Conservation (phyloP, 352 stramenopile genomes). For the Phytopythium mirpurense region DNA sequence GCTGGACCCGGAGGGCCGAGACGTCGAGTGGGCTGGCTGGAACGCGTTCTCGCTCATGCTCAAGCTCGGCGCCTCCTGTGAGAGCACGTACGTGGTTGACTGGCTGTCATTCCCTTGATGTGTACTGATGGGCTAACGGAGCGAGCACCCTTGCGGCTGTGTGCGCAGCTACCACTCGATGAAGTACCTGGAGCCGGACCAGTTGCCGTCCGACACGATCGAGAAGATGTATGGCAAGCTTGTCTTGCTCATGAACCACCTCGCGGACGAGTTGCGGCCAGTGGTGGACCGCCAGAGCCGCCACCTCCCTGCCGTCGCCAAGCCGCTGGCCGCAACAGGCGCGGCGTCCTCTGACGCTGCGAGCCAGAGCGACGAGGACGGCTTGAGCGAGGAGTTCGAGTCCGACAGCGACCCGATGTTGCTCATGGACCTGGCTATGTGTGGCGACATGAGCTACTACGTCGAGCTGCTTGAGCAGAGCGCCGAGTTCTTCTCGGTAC, state of each 20-base stretch:
- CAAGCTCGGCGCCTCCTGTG: slow-evolving; percentile 52
- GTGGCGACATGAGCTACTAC: slow-evolving; percentile 71
- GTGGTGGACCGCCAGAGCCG: slow-evolving; percentile 26
- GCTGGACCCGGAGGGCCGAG: slow-evolving; percentile 35
- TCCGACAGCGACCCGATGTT: slow-evolving; percentile 16
- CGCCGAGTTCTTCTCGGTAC: slow-evolving; percentile 72
- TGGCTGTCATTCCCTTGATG: too few relatives aligned
- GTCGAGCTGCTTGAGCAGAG: slow-evolving; percentile 65
- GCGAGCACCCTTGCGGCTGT: not conserved
- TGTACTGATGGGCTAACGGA: not conserved
- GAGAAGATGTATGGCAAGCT: slow-evolving; percentile 60
- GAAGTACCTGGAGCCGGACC: slow-evolving; percentile 55
- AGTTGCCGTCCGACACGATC: slow-evolving; percentile 50
- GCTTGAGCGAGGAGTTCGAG: slow-evolving; percentile 12
- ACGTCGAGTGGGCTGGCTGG: slow-evolving; percentile 39
- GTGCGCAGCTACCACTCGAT: slow-evolving; percentile 53
- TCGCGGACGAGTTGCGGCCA: slow-evolving; percentile 49
- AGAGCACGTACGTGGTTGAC: slow-evolving; percentile 41
- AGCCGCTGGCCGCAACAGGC: slow-evolving; percentile 13
- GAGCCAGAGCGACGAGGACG: slow-evolving; percentile 7
- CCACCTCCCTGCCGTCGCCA: slow-evolving; percentile 20
- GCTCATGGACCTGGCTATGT: slow-evolving; percentile 32
- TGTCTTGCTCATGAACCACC: slow-evolving; percentile 50
- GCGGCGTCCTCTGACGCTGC: not conserved
- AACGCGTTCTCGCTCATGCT: slow-evolving; percentile 47